Evolutionary conservation across 2,329 filamentous ascomycete species (phyloP).

Genomic region (Fusarium phyllophilum): DNA sequence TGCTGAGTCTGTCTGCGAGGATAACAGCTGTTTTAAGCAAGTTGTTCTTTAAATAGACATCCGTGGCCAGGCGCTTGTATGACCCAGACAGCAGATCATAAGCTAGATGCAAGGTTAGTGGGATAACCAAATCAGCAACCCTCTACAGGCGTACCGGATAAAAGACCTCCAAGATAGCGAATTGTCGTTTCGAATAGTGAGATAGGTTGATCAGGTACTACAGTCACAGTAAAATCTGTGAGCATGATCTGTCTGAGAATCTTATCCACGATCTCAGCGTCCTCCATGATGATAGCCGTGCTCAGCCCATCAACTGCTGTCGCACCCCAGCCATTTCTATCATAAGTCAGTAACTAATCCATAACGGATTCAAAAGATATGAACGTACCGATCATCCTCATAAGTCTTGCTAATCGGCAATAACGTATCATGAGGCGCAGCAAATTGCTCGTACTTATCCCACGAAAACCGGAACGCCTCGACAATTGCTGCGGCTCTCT

Average conservation of each 20-base stretch:
- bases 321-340: conserved; percentile 38
- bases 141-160: conserved; percentile 4
- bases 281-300: conserved; percentile 35
- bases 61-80: conserved; percentile 14
- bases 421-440: conserved; percentile 33
- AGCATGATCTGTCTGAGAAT: conserved; percentile 24
- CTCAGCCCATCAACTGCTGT: conserved; percentile 36
- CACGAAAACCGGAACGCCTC: conserved; percentile 33
- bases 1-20: conserved; percentile 28
- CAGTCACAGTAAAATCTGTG: conserved; percentile 27
- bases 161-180: conserved; percentile 31
- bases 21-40: neutral
- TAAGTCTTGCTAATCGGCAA: conserved; percentile 9
- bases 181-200: conserved; percentile 34
- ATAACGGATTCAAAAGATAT: too few relatives aligned
- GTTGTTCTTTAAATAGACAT: neutral
- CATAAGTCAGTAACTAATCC: accelerated
- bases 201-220: conserved; percentile 1
- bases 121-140: accelerated
- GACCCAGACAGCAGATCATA: conserved; percentile 28
- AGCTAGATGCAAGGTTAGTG: conserved; percentile 2
- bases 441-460: conserved; percentile 32
- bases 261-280: conserved; percentile 24
- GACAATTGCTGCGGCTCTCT: conserved; percentile 16
- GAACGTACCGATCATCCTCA: conserved; percentile 30